phyloP scores from a whole-genome alignment of 164 flowering plant species.

The Stephania japonica region DNA sequence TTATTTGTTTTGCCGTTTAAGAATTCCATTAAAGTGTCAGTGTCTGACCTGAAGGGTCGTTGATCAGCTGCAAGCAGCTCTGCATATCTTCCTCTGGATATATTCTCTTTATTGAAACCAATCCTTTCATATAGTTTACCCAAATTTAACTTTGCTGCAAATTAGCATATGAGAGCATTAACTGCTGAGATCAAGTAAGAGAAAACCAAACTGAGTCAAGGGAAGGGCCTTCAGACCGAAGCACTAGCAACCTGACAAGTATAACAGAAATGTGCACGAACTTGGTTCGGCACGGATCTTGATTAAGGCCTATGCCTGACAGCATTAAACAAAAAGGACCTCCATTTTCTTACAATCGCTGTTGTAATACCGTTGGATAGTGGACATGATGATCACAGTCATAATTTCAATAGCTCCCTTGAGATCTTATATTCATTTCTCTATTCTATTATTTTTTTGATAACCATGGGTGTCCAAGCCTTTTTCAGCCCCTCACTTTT shows the following conservation, averaged over 20 bases:
- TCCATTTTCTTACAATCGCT: background rate
- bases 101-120: slow-evolving; percentile 90
- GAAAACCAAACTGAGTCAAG: background rate
- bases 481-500: background rate
- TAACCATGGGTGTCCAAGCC: no score
- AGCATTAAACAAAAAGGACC: background rate
- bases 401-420: background rate
- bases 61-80: slow-evolving; percentile 82
- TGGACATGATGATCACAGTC: background rate
- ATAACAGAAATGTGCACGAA: background rate
- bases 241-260: background rate
- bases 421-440: background rate
- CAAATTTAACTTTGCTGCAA: slow-evolving; percentile 68
- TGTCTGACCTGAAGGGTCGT: slow-evolving; percentile 72
- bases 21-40: background rate
- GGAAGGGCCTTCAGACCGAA: background rate
- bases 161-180: slow-evolving; percentile 9
- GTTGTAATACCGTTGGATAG: background rate
- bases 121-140: slow-evolving; percentile 71
- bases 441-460: background rate
- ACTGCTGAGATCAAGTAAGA: background rate
- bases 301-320: background rate
- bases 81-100: slow-evolving; percentile 88
- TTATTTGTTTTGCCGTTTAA: background rate
- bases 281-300: background rate